Base-by-base conservation (phyloP, 352 stramenopile species). In the Pythium graminicola region DNA sequence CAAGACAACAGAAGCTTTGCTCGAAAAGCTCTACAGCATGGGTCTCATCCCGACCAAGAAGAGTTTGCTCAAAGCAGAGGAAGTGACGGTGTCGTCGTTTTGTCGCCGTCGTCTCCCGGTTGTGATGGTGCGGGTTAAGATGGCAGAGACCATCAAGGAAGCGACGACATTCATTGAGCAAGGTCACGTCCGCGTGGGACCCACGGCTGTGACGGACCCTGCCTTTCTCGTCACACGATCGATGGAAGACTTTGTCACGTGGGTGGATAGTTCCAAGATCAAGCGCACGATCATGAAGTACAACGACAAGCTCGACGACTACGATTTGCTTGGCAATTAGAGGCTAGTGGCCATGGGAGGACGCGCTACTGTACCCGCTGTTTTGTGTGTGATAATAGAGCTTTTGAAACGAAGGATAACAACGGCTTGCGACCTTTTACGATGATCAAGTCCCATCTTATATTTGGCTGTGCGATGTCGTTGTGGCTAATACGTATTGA, bases 301-400 rank as follows among this genome's bases (percentile, higher is more conserved):
- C 82, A 99, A 99, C 81, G 95, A 99, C 72, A 99, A 99, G 68
- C 74, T 99, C 42, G 97, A 99, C 85, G 97, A 99, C 81, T 99
- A 98, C 79, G 97, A 99, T 70, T 73, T 99, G 56, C 86, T 99
- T 6, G 88, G 89, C 47, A 96, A 97, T 62, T 97, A 96, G 16
- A 22, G 29, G 7, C 13, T 13, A 13, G 29, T 35, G 29, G n/a
- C n/a, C n/a, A n/a, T n/a, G n/a, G 27, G 8, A 32, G 41, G 32
- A 47, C 6, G 27, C 7, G 16, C 31, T 7, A 22, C 7, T 1
- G 20, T 19, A 24, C 5, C 11, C 11, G 16, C 23, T 31, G 40
- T 29, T 47, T 20, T 47, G 24, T 5, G 20, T 46, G 42, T 49
- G 42, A 38, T 26, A 38, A 49, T 49, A 49, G 10, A 49, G 42